Base-by-base conservation (phyloP, 768 basidiomycete species). In the Pleurotus cornucopiae region DNA sequence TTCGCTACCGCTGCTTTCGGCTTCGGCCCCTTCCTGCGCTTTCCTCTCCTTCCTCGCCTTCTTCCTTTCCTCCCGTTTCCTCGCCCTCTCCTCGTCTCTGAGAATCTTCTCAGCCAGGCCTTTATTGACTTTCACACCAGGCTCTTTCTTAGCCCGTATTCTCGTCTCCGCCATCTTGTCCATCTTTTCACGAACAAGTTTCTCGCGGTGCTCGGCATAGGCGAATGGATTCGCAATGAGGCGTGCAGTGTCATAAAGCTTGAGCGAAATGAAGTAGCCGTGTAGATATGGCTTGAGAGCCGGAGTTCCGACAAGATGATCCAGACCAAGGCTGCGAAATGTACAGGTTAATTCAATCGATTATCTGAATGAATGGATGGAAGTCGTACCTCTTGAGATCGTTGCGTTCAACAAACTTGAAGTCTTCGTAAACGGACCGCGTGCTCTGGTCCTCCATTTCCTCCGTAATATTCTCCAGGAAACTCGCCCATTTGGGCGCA, bases 251-350 rank as follows among this genome's bases (percentile, higher is more conserved):
- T 95, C 92, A 75, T 98, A 98, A 4, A 98, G 83, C 64, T 94
- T 92, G 72, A 98, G 85, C 4, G 94, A 91, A 60, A 98, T 72
- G 76, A 99, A 98, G 83, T 95, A 98, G 43, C 97, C 97, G 71
- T 99, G 97, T 96, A 99, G 98, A 73, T 98, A 99, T 3, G 97
- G 97, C 71, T 96, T 96, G 78, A 98, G 90, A 14, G 90, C 85
- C 18, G 94, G 86, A 4, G 95, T 96, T 49, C 97, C 97, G 61
- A 97, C 75, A 63, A 99, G 91, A 68, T 96, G 93, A 62, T 94
- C 90, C 67, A 99, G 72, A n/a, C 94, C 91, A 59, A 99, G 85
- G 37, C 94, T 96, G 64, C 39, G 56, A 51, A 47, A 55, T 34
- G 49, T 58, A 54, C 59, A 46, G 16, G 45, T 25, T 6, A 47